Conservation (phyloP, 257 asterid species). For the Henckelia pumila region DNA sequence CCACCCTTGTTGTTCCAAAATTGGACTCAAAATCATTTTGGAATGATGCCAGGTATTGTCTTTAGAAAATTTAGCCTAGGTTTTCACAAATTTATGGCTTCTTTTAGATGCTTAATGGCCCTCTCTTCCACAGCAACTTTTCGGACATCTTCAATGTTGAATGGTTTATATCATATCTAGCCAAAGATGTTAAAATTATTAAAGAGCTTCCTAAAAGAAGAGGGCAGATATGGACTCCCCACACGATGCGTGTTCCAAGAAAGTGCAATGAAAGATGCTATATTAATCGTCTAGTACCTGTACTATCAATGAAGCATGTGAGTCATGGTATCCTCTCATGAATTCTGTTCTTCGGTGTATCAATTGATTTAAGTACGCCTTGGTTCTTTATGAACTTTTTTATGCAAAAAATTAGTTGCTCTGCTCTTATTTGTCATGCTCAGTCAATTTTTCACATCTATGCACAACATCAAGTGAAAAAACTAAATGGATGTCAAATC, state of each 20-base stretch:
- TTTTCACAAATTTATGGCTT: too few species aligned
- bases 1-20: slow-evolving; percentile 84
- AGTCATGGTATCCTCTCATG: slow-evolving; percentile 23
- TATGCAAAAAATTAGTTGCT: not conserved
- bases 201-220: slow-evolving; percentile 74
- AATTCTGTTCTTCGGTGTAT: slow-evolving; percentile 1
- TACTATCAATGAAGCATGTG: slow-evolving; percentile 74
- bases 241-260: slow-evolving; percentile 90
- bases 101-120: slow-evolving; percentile 22
- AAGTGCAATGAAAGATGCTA: slow-evolving; percentile 89
- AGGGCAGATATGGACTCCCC: slow-evolving; percentile 75
- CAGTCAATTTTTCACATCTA: not conserved
- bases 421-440: not conserved
- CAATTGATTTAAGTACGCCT: slow-evolving; percentile 7
- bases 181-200: slow-evolving; percentile 70
- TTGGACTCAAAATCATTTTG: slow-evolving; percentile 91
- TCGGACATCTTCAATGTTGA: slow-evolving; percentile 86
- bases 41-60: slow-evolving; percentile 85
- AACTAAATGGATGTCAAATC: not conserved
- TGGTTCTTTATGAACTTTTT: slow-evolving; percentile 1
- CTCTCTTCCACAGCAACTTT: slow-evolving; percentile 71
- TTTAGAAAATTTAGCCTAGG: slow-evolving; percentile 10
- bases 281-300: slow-evolving; percentile 68
- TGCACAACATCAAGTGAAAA: not conserved
- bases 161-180: slow-evolving; percentile 72